Conservation (phyloP, 75 land plant genomes). For the Pinus taeda region DNA sequence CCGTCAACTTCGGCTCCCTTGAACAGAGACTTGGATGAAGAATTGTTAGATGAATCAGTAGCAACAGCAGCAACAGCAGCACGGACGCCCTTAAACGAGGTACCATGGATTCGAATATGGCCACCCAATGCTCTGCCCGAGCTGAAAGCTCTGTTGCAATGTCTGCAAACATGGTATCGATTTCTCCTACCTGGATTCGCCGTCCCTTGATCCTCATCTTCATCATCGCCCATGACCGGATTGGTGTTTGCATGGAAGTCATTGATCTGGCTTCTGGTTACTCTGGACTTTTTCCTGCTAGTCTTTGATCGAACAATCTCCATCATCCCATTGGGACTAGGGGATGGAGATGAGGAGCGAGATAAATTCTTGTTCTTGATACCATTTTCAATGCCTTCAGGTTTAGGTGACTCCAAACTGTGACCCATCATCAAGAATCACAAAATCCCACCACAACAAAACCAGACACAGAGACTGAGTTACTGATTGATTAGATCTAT, state of each 20-base stretch:
- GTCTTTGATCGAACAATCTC: too few relatives aligned
- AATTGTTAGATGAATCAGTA: constrained; percentile 1
- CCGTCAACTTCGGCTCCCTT: constrained; percentile 1
- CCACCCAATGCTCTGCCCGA: constrained; percentile 36
- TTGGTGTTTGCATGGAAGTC: constrained; percentile 4
- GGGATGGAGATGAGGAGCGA: too few relatives aligned
- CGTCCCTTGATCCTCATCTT: constrained; percentile 1
- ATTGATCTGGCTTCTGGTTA: constrained; percentile 16
- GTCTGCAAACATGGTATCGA: constrained; percentile 20
- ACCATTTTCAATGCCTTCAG: too few relatives aligned
- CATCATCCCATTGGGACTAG: too few relatives aligned
- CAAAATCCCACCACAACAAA: too few relatives aligned
- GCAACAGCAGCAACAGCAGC: neutral
- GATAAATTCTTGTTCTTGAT: too few relatives aligned
- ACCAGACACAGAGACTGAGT: too few relatives aligned
- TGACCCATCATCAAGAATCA: too few relatives aligned
- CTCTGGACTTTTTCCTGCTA: constrained; percentile 9
- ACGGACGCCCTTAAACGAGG: neutral
- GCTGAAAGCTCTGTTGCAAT: constrained; percentile 18
- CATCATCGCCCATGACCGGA: neutral
- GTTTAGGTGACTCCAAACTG: too few relatives aligned
- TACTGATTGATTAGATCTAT: too few relatives aligned
- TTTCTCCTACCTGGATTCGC: neutral
- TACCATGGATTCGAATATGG: constrained; percentile 31
- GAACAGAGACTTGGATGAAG: neutral